Evolutionary conservation across 306 rosid genomes (phyloP).

Genomic region (Rosa chinensis): DNA sequence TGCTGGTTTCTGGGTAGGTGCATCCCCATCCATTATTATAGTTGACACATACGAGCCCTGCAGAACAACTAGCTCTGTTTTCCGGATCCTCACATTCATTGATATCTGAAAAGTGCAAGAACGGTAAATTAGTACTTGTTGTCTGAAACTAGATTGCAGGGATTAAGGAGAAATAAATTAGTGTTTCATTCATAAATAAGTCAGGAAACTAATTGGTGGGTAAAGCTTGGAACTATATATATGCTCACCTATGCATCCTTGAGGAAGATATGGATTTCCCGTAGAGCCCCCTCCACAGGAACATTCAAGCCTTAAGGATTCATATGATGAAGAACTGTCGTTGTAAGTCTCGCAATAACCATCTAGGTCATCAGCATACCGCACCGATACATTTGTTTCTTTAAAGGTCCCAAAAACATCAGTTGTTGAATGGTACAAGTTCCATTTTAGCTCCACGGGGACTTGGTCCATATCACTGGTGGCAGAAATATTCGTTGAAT

Average conservation of each 20-base stretch:
- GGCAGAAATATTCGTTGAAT: not conserved
- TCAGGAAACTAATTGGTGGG: not conserved
- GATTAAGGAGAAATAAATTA: not conserved
- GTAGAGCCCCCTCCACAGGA: not conserved
- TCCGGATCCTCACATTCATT: not conserved
- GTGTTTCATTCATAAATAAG: not conserved
- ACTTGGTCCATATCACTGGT: not conserved
- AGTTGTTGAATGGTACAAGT: not conserved
- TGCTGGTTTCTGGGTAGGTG: not conserved
- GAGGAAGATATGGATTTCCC: conserved; percentile 27
- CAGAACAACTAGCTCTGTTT: not conserved
- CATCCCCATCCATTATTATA: not conserved
- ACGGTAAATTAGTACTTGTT: not conserved
- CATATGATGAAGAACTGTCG: not conserved
- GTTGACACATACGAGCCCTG: not conserved
- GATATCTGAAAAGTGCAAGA: not conserved
- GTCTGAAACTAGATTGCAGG: not conserved
- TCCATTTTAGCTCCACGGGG: conserved; percentile 9
- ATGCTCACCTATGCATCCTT: conserved; percentile 25
- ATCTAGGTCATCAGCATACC: not conserved
- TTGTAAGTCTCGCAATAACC: not conserved
- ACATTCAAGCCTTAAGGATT: conserved; percentile 5
- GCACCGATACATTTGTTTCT: not conserved
- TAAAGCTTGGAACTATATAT: not conserved
- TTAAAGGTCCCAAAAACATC: not conserved